Percentiles rank a stretch among this genome's conserved stretches.
These are phyloP conservation scores for Favolaschia claudopus DNA, from an alignment of 768 basidiomycete genomes.

Conservation along the genomic window DNA sequence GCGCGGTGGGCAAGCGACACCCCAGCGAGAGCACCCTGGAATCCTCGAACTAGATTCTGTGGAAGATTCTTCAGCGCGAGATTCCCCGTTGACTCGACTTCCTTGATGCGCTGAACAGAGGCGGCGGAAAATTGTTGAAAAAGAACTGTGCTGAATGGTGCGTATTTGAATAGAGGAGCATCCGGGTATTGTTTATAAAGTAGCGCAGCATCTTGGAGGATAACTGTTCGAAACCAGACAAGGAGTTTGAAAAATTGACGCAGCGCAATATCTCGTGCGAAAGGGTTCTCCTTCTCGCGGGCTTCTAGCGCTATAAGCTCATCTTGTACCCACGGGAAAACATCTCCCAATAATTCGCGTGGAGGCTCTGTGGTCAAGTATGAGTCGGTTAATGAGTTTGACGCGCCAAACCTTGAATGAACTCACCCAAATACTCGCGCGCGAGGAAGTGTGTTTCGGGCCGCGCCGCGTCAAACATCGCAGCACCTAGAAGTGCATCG, in stretches of 20 bases:
- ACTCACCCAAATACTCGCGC: conserved; percentile 31
- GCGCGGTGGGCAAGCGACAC: neutral
- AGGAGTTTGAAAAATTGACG: conserved; percentile 14
- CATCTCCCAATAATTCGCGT: neutral
- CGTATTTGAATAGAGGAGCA: neutral
- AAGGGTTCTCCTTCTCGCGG: neutral
- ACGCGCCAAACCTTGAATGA: neutral
- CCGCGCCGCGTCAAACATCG: conserved; percentile 33
- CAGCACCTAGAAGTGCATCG: conserved; percentile 40
- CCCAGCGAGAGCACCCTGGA: conserved; percentile 1
- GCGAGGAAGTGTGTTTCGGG: conserved; percentile 34
- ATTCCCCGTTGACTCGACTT: neutral
- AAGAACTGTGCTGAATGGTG: neutral
- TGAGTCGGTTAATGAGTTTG: neutral
- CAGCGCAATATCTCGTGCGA: conserved; percentile 33
- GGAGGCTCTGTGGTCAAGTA: conserved; percentile 31
- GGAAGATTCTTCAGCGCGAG: neutral
- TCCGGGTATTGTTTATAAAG: neutral
- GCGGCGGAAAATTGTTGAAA: neutral
- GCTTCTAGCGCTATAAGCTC: conserved; percentile 16
- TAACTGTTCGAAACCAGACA: conserved; percentile 2
- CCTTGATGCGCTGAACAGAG: neutral
- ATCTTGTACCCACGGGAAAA: conserved; percentile 39
- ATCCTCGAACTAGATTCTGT: conserved; percentile 2
- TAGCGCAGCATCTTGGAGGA: conserved; percentile 3